Evolutionary conservation across 306 rosid species (phyloP).

Genomic region (Quercus ilex): DNA sequence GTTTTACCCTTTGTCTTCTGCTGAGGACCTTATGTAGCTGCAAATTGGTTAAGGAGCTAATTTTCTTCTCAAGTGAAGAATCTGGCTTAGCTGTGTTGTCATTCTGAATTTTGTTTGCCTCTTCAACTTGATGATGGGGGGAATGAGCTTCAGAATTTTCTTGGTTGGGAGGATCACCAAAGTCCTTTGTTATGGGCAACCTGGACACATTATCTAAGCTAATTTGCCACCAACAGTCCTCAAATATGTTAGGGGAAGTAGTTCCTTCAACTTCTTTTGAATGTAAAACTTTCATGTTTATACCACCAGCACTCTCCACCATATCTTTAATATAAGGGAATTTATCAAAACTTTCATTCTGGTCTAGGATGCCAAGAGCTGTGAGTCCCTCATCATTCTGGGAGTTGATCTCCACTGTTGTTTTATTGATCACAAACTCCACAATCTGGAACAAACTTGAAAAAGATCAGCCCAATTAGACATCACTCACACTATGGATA

Average conservation of each 20-base stretch:
- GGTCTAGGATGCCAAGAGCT: conserved; percentile 53
- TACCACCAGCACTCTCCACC: neutral
- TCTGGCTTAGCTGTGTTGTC: conserved; percentile 21
- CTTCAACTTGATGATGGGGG: conserved; percentile 22
- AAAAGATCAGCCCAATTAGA: neutral
- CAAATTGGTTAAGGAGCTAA: conserved; percentile 5
- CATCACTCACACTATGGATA: too few species aligned
- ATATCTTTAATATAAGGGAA: neutral
- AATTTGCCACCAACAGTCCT: too few species aligned
- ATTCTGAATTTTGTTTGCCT: conserved; percentile 7
- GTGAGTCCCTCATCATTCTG: conserved; percentile 44
- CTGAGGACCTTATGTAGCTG: conserved; percentile 24
- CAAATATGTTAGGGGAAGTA: too few species aligned
- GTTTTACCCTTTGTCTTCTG: conserved; percentile 20
- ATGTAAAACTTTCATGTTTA: too few species aligned
- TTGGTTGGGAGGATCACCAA: neutral
- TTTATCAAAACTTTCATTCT: conserved; percentile 12
- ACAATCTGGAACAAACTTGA: conserved; percentile 42
- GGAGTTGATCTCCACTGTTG: conserved; percentile 46
- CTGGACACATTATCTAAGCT: too few species aligned
- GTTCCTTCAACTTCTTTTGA: too few species aligned
- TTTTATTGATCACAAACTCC: conserved; percentile 52
- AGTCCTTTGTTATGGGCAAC: neutral
- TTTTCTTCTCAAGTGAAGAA: neutral
- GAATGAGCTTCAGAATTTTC: conserved; percentile 21